Conservation (phyloP, 2,329 filamentous ascomycete species). For the Trichoderma breve region DNA sequence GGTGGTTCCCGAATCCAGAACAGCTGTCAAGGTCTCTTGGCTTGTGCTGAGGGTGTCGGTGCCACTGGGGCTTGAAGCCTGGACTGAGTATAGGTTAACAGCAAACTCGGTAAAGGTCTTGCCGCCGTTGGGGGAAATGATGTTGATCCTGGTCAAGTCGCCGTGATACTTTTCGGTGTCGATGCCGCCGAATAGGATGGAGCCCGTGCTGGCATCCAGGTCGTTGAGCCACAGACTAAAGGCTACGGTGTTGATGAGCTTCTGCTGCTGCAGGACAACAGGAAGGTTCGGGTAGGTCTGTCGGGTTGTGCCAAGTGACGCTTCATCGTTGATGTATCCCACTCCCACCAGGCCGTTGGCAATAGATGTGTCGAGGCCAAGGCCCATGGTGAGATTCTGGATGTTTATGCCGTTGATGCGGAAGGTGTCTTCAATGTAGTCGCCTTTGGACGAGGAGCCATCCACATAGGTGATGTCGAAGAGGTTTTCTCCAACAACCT, state of each 20-base stretch:
- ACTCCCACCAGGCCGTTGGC: slow-evolving; percentile 59
- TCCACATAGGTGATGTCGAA: slow-evolving; percentile 64
- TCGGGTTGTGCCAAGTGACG: slow-evolving; percentile 32
- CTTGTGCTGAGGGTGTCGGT: slow-evolving; percentile 45
- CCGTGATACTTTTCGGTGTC: slow-evolving; percentile 72
- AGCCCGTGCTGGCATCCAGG: slow-evolving; percentile 60
- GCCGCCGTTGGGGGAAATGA: slow-evolving; percentile 46
- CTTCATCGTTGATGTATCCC: slow-evolving; percentile 57
- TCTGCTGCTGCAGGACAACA: slow-evolving; percentile 60
- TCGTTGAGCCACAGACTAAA: slow-evolving; percentile 71
- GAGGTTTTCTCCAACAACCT: slow-evolving; percentile 39
- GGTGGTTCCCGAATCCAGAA: slow-evolving; percentile 75
- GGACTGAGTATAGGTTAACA: slow-evolving; percentile 48
- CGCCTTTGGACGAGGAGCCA: slow-evolving; percentile 53
- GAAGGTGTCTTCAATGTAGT: slow-evolving; percentile 59
- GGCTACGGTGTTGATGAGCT: slow-evolving; percentile 62
- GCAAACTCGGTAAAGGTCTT: slow-evolving; percentile 46
- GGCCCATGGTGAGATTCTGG: slow-evolving; percentile 57
- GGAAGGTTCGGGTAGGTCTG: slow-evolving; percentile 59
- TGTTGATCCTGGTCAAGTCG: slow-evolving; percentile 58
- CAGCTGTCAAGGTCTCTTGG: slow-evolving; percentile 53
- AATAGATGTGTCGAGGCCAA: slow-evolving; percentile 54
- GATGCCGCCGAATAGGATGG: slow-evolving; percentile 76
- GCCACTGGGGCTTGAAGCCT: slow-evolving; percentile 49
- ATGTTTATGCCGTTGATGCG: slow-evolving; percentile 51